Evolutionary conservation across 169 alveolate genomes (phyloP).

Genomic region (Plasmodium malariae): DNA sequence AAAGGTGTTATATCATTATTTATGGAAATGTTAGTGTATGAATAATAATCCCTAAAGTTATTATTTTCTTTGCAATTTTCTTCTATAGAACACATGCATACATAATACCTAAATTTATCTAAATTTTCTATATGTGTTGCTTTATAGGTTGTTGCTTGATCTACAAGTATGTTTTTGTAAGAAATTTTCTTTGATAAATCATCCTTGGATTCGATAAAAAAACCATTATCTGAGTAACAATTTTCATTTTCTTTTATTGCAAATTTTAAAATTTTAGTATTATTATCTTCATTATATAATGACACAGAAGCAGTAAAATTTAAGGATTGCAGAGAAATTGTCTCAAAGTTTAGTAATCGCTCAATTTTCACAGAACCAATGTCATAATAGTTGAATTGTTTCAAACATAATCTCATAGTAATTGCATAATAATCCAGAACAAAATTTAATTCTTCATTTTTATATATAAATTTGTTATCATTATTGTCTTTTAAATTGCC

Average conservation of each 20-base stretch:
- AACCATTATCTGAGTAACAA: constrained; percentile 44
- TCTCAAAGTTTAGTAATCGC: constrained; percentile 13
- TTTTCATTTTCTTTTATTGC: constrained; percentile 61
- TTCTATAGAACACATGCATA: constrained; percentile 70
- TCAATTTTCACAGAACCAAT: constrained; percentile 59
- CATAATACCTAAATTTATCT: constrained; percentile 40
- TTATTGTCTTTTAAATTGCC: constrained; percentile 12
- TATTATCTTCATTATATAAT: constrained; percentile 25
- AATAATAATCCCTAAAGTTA: constrained; percentile 11
- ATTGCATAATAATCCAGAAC: constrained; percentile 13
- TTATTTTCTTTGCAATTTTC: constrained; percentile 17
- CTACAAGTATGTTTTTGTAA: constrained; percentile 5
- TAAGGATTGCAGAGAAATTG: constrained; percentile 6
- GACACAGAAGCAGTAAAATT: constrained; percentile 17
- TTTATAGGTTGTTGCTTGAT: constrained; percentile 27
- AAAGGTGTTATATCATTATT: constrained; percentile 15
- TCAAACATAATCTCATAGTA: constrained; percentile 67
- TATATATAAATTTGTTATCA: constrained; percentile 25
- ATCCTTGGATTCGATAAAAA: constrained; percentile 16
- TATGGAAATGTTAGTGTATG: constrained; percentile 38
- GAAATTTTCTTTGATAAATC: not conserved
- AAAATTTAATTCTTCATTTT: constrained; percentile 26
- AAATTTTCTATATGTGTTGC: not conserved
- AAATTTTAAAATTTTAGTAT: constrained; percentile 44
- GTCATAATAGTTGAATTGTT: constrained; percentile 36